Base-by-base conservation (phyloP, 164 flowering plant species). In the Kingdonia uniflora region DNA sequence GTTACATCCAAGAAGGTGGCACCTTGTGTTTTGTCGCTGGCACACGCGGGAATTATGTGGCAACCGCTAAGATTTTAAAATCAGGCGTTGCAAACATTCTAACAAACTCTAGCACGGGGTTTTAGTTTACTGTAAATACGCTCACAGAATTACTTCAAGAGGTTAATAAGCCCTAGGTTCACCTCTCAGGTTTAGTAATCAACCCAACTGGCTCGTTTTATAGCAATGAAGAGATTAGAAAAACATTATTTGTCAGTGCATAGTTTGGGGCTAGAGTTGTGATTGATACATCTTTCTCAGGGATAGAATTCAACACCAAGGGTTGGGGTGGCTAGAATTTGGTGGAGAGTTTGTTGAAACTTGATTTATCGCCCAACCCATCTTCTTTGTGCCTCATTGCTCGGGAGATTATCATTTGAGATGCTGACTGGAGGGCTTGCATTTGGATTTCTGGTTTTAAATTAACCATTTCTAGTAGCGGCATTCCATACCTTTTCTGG, bases 1-100 rank as follows among this genome's bases (percentile, higher is more conserved):
- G n/a, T n/a, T n/a, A n/a, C n/a, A n/a, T n/a, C n/a, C n/a, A n/a
- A 63, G 98, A 86, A 68, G 82, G 89, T 50, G 98, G 95, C 22
- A 86, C 89, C 26, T 60, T 88, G 19, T 80, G 87, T 72, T 79
- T 92, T 65, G 94, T 96, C 17, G 59, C 80, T 65, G 94, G 95
- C 21, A 63, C 91, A 44, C 80, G 84, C 67, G 95, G 96, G 43
- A 78, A 72, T 52, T 77, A 79, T 57, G 73, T 84, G 12, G 80
- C 85, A 62, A 79, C 95, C 40, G 95, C 98, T 49, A 84, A 77
- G 68, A 84, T 92, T 65, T 35, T 92, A 71, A 78, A 78, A 48
- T 87, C 91, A 16, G 75, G 80, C 57, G 62, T 84, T 42, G 40
- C 59, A 14, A 69, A 23, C 6, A 63, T 92, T 45, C 80, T 84